Conservation (phyloP, 129 eudicot genomes). For the Oenanthe sinensis region DNA sequence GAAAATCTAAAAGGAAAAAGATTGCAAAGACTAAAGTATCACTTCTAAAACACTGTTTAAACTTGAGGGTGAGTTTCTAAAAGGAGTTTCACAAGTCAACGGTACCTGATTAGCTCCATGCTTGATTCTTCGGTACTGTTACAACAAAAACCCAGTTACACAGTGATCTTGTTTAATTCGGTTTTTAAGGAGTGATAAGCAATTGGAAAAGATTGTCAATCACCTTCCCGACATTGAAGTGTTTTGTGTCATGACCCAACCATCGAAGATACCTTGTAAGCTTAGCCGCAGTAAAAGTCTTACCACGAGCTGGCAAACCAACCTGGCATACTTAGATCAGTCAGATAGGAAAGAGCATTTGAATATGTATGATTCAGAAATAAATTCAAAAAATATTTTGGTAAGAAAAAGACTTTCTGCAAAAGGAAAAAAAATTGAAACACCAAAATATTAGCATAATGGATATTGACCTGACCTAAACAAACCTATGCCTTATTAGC, state of each 20-base stretch:
- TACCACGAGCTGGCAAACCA: constrained; percentile 99
- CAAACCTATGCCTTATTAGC: background rate
- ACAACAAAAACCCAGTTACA: constrained; percentile 22
- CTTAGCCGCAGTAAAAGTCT: constrained; percentile 97
- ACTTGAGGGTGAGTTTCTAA: background rate
- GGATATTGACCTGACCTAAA: background rate
- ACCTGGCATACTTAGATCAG: constrained; percentile 37
- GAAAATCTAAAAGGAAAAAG: background rate
- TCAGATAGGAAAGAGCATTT: background rate
- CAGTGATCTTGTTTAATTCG: constrained; percentile 15
- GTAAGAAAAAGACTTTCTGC: background rate
- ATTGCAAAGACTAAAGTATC: background rate
- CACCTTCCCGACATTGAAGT: constrained; percentile 99
- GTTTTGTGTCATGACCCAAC: constrained; percentile 98
- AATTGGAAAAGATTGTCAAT: constrained; percentile 14
- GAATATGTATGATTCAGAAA: background rate
- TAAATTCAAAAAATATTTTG: background rate
- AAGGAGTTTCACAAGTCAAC: background rate
- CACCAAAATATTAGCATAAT: background rate
- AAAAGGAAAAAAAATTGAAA: background rate
- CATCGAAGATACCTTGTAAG: constrained; percentile 96
- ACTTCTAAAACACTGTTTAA: background rate
- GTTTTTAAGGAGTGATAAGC: background rate
- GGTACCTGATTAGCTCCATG: constrained; percentile 90
- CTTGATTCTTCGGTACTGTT: constrained; percentile 92